phyloP scores from a whole-genome alignment of 2,329 filamentous ascomycete species.

The Fusarium newnesense region DNA sequence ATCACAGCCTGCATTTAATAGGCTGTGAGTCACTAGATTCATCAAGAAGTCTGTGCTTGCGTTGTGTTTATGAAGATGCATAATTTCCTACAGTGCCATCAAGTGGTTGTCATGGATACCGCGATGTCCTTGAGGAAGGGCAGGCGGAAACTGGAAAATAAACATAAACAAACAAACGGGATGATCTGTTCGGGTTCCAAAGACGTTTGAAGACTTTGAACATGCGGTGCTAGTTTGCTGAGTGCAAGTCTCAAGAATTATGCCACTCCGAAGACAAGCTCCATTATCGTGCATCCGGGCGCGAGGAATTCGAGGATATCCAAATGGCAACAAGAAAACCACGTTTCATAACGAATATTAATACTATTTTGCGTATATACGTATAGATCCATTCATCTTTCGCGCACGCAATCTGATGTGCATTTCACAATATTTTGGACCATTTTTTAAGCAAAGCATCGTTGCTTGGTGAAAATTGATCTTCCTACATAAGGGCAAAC shows the following conservation, averaged over 20 bases:
- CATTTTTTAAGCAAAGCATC: no score
- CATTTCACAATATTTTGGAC: no score
- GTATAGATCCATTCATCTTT: not conserved
- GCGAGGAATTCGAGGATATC: rapidly evolving
- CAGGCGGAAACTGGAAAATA: not conserved
- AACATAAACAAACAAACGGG: not conserved
- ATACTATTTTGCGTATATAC: not conserved
- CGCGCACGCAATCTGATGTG: not conserved
- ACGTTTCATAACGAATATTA: not conserved
- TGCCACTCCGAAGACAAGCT: not conserved
- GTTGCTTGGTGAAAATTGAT: not conserved
- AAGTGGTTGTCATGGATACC: not conserved
- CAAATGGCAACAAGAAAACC: rapidly evolving
- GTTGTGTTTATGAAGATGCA: not conserved
- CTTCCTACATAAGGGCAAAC: not conserved
- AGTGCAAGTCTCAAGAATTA: not conserved
- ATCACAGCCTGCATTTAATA: not conserved
- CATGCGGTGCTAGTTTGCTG: no score
- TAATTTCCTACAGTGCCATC: not conserved
- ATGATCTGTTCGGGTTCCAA: rapidly evolving
- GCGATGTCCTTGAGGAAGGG: not conserved
- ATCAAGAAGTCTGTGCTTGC: not conserved
- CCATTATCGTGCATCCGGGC: no score
- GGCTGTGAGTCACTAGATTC: not conserved
- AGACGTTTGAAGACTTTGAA: not conserved